Percentiles rank a stretch among this genome's conserved stretches.
phyloP scores from a whole-genome alignment of 768 basidiomycete species.

The Cyathus striatus region DNA sequence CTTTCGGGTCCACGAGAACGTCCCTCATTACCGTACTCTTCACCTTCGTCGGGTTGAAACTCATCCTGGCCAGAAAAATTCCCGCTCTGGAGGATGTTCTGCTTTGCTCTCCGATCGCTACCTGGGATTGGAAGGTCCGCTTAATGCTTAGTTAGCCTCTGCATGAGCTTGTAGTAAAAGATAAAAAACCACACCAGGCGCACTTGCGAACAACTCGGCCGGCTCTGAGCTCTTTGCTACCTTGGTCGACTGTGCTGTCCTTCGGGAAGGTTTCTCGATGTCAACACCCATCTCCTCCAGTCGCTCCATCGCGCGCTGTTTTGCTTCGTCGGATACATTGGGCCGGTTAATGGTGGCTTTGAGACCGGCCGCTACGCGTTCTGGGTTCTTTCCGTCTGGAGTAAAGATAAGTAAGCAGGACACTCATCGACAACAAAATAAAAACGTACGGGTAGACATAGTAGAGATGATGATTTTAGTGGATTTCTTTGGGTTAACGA shows the following conservation, averaged over 20 bases:
- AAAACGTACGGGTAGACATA: not conserved
- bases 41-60: conserved; percentile 42
- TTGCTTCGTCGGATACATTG: conserved; percentile 46
- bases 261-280: not conserved
- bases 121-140: no score
- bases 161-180: no score
- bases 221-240: not conserved
- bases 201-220: conserved; percentile 10
- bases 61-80: not conserved
- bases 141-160: no score
- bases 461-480: not conserved
- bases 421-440: not conserved
- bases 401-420: not conserved
- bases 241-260: not conserved
- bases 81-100: no score
- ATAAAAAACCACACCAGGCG: not conserved
- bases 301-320: conserved; percentile 35
- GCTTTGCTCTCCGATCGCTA: no score
- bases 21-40: conserved; percentile 30
- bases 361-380: conserved; percentile 38
- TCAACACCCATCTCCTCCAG: conserved; percentile 16
- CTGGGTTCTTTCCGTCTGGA: conserved; percentile 14
- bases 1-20: not conserved
- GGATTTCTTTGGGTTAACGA: not conserved
- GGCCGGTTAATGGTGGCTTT: conserved; percentile 59